Base-by-base conservation (phyloP, 2,329 filamentous ascomycete species). In the Trichoderma atroviride region DNA sequence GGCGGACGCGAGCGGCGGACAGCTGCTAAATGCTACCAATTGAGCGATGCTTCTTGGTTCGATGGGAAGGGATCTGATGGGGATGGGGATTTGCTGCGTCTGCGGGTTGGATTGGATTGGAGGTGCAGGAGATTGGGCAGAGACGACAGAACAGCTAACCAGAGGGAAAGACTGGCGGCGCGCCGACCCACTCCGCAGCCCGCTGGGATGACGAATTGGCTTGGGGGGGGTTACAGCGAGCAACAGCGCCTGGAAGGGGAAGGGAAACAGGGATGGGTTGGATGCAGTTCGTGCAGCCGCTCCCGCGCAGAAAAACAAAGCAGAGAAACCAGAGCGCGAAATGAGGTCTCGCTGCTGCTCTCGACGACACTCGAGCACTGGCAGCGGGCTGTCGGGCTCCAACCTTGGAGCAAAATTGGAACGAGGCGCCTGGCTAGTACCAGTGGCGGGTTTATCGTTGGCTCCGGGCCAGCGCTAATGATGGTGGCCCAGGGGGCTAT, bases 21-120 rank as follows among this genome's bases (percentile, higher is more conserved):
- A 37, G 50, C 22, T 61, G 70, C 43, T 71, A 71, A 69, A 66
- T 66, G 70, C 67, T 71, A 71, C 61, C 67, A 65, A 71, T 71
- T 66, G 70, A 69, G 70, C 70, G 57, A 71, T 71, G 68, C 60
- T 69, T 52, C 43, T 33, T 57, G 59, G 37, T 10, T 69, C 59
- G 66, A 63, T n/a, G 50, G 67, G n/a, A 57, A 35, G 37, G 47
- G 31, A 43, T 31, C 40, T 43, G 69, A 57, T 35, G 69, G 35
- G 19, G 60, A 52, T 53, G 43, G 50, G 27, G 60, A 37, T 29
- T 43, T 64, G 47, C 35, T 52, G 61, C 50, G 43, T 40, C 63
- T 50, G 47, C 22, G n/a, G 68, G 58, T 43, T 50, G 27, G 68
- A 65, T 43, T 50, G 27, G 68, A 65, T 33, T 55, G 52, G 61